Evolutionary conservation across 2,329 filamentous ascomycete genomes (phyloP).

Genomic region (Colletotrichum sp.): DNA sequence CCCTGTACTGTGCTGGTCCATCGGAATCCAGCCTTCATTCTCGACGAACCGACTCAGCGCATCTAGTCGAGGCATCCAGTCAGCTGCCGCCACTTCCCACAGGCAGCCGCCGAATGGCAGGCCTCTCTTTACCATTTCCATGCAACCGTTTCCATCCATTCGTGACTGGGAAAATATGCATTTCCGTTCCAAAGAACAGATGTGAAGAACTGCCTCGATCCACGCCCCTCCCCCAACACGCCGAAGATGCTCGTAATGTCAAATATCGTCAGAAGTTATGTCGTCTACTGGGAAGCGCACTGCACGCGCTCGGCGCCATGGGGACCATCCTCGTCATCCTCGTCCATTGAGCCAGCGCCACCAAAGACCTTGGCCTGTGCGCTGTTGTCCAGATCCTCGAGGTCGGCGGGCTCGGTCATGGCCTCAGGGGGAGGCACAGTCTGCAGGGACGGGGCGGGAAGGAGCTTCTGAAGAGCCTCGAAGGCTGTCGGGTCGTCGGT

Average conservation of each 20-base stretch:
- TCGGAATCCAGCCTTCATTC: constrained; percentile 7
- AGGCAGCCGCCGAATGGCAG: not conserved
- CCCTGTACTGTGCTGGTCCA: constrained; percentile 11
- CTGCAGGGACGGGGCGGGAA: constrained; percentile 73
- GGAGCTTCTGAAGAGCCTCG: constrained; percentile 78
- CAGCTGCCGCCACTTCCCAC: not conserved
- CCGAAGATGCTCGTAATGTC: constrained; percentile 21
- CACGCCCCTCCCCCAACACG: constrained; percentile 23
- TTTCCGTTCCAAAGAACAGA: constrained; percentile 14
- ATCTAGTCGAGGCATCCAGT: constrained; percentile 1
- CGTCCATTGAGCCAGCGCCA: constrained; percentile 59
- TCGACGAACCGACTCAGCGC: constrained; percentile 18
- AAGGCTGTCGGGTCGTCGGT: constrained; percentile 71
- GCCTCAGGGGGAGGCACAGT: constrained; percentile 76
- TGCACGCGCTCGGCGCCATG: constrained; percentile 80
- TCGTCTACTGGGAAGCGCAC: constrained; percentile 81
- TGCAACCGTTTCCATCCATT: constrained; percentile 21
- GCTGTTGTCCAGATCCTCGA: constrained; percentile 84
- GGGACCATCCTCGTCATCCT: constrained; percentile 79
- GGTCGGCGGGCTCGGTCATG: constrained; percentile 88
- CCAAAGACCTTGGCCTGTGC: constrained; percentile 70
- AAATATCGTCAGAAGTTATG: not conserved
- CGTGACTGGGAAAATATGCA: constrained; percentile 20
- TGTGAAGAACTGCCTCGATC: constrained; percentile 19
- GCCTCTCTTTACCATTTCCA: constrained; percentile 1